Conservation (phyloP, 2,329 filamentous ascomycete genomes). For the Nothophaeocryptopus gaeumannii region DNA sequence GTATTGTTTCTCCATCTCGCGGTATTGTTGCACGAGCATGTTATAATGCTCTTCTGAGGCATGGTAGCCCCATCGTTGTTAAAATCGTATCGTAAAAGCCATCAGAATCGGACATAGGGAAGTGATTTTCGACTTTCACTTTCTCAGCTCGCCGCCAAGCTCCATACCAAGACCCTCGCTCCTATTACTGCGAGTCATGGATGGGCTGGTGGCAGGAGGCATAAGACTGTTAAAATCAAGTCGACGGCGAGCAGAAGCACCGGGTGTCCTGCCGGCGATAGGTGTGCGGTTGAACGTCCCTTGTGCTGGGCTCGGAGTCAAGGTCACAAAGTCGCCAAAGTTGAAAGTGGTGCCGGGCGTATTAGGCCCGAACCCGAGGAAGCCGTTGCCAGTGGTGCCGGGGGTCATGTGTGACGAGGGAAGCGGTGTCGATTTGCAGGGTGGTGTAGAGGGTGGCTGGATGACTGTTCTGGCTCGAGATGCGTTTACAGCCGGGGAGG, state of each 20-base stretch:
- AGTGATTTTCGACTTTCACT: conserved; percentile 5
- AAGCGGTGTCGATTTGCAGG: conserved; percentile 55
- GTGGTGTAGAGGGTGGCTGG: conserved; percentile 55
- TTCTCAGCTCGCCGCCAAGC: conserved; percentile 59
- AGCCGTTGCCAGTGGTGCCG: conserved; percentile 57
- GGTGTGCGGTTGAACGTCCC: conserved; percentile 69
- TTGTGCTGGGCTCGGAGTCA: conserved; percentile 92
- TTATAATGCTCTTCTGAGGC: neutral
- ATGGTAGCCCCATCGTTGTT: conserved; percentile 7
- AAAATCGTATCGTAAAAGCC: conserved; percentile 15
- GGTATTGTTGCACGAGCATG: neutral
- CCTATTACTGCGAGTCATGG: conserved; percentile 39
- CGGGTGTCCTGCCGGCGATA: conserved; percentile 64
- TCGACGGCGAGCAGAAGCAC: conserved; percentile 64
- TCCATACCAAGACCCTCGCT: conserved; percentile 60
- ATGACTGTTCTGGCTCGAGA: conserved; percentile 42
- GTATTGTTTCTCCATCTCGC: neutral
- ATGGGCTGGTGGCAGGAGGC: conserved; percentile 51
- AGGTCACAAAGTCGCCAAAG: conserved; percentile 95
- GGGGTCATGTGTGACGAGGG: conserved; percentile 89
- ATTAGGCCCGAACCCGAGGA: conserved; percentile 61
- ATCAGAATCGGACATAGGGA: conserved; percentile 6
- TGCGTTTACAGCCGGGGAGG: conserved; percentile 65
- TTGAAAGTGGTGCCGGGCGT: conserved; percentile 87
- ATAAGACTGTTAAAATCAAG: conserved; percentile 79